Conservation (phyloP, 2,329 filamentous ascomycete species). For the Capronia americana region DNA sequence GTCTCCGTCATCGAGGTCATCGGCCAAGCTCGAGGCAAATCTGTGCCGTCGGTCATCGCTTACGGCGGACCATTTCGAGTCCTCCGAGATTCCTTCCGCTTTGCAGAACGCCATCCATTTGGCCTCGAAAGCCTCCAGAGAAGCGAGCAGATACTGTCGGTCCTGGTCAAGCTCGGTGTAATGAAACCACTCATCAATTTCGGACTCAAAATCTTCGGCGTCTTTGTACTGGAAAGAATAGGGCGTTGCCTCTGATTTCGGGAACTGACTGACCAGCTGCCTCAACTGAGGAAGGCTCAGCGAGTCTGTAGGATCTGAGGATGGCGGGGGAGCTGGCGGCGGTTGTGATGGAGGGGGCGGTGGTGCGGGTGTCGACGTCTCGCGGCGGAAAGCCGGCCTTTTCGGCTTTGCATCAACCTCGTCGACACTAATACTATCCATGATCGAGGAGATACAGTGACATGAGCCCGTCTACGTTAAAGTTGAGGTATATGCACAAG, state of each 20-base stretch:
- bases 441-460: constrained; percentile 5
- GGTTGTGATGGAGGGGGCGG: constrained; percentile 56
- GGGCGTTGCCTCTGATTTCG: constrained; percentile 69
- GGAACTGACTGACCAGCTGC: constrained; percentile 75
- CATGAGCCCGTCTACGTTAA: neutral
- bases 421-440: constrained; percentile 50
- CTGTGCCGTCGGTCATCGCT: constrained; percentile 57
- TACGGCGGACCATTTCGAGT: constrained; percentile 70
- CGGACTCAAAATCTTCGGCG: constrained; percentile 76
- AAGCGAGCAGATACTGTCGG: constrained; percentile 75
- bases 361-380: constrained; percentile 47
- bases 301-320: constrained; percentile 64
- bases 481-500: neutral
- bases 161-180: constrained; percentile 78
- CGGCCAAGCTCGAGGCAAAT: constrained; percentile 50
- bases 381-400: constrained; percentile 44
- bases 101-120: constrained; percentile 69
- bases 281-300: constrained; percentile 76
- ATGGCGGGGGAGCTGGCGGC: constrained; percentile 48
- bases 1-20: constrained; percentile 48
- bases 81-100: constrained; percentile 49
- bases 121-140: constrained; percentile 77
- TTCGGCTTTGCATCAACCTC: constrained; percentile 57
- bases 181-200: constrained; percentile 97
- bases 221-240: constrained; percentile 89